phyloP scores from a whole-genome alignment of 2,329 filamentous ascomycete genomes.

The Microsporum ferrugineum region DNA sequence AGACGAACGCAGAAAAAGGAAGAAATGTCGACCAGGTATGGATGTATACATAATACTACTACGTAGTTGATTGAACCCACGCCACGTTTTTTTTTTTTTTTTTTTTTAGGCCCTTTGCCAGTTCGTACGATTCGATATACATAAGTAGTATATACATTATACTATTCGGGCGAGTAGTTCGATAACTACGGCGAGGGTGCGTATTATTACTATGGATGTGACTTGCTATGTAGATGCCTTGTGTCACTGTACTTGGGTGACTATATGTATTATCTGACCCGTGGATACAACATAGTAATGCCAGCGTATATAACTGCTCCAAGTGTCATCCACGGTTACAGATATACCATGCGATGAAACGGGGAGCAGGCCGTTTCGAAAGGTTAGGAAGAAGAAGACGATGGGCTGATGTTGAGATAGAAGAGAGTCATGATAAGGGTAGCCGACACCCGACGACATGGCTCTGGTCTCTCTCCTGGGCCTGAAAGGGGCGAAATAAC shows the following conservation, averaged over 20 bases:
- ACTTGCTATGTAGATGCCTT: too few species aligned
- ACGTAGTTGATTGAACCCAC: background rate
- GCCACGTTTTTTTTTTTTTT: background rate
- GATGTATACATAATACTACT: background rate
- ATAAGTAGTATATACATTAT: background rate
- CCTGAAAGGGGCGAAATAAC: background rate
- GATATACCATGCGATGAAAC: background rate
- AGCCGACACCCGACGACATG: background rate
- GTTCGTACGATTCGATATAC: too few species aligned
- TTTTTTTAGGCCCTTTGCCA: background rate
- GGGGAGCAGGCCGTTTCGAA: background rate
- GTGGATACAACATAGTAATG: too few species aligned
- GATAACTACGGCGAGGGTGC: background rate
- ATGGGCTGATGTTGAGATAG: background rate
- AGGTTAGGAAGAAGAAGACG: background rate
- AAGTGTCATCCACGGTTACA: background rate
- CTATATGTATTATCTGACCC: too few species aligned
- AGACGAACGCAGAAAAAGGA: background rate
- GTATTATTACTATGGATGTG: too few species aligned
- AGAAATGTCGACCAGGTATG: background rate
- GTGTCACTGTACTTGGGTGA: too few species aligned
- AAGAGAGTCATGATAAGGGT: background rate
- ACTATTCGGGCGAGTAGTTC: background rate
- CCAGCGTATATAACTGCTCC: too few species aligned
- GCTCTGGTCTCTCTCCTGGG: background rate